These are phyloP conservation scores for Aspergillus amoenus DNA, from an alignment of 2,329 filamentous ascomycete genomes.

Conservation along the genomic window DNA sequence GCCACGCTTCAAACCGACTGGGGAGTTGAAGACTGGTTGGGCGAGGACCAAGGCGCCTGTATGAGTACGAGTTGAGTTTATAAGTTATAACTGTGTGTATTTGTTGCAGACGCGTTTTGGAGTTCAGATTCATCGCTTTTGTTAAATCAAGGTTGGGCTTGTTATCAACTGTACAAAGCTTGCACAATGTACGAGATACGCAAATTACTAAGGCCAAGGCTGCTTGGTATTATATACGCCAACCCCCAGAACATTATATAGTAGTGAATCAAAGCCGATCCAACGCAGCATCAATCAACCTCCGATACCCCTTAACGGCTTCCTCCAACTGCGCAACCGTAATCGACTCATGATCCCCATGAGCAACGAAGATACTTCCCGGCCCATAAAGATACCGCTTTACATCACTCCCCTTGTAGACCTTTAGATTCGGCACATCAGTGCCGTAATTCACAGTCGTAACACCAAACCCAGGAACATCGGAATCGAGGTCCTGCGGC, in stretches of 20 bases:
- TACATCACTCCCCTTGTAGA: conserved; percentile 59
- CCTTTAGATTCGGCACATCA: conserved; percentile 75
- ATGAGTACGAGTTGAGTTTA: background rate
- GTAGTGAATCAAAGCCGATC: conserved; percentile 3
- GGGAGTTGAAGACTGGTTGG: conserved; percentile 44
- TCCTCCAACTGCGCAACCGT: conserved; percentile 72
- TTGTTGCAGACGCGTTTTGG: background rate
- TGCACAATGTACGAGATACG: background rate
- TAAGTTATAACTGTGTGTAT: background rate
- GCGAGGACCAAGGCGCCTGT: conserved; percentile 21
- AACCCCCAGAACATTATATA: background rate
- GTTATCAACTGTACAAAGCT: background rate
- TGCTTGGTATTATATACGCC: background rate
- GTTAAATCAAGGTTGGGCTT: background rate
- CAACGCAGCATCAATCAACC: conserved; percentile 53
- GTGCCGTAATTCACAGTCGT: conserved; percentile 90
- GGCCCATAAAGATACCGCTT: conserved; percentile 63
- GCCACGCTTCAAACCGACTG: conserved; percentile 76
- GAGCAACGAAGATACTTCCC: conserved; percentile 78
- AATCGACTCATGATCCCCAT: conserved; percentile 78
- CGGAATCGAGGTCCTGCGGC: conserved; percentile 73
- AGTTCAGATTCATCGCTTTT: background rate
- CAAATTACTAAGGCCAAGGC: too few relatives aligned
- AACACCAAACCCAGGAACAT: conserved; percentile 84
- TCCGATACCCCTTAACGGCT: conserved; percentile 78